phyloP scores from a whole-genome alignment of 2,329 filamentous ascomycete genomes.

The Chrysosporium queenslandicum region DNA sequence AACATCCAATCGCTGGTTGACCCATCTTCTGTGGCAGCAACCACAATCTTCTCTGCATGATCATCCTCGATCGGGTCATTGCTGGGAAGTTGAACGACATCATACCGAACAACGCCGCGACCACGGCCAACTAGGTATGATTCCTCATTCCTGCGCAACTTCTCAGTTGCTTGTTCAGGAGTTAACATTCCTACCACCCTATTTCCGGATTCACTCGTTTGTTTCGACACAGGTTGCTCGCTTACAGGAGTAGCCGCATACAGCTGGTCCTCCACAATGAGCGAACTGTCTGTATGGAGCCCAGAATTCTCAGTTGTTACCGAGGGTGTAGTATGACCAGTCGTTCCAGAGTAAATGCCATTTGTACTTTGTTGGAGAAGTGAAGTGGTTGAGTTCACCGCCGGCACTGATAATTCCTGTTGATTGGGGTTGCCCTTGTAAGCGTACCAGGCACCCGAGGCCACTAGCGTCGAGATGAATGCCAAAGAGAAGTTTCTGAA shows the following conservation, averaged over 20 bases:
- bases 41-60: constrained; percentile 94
- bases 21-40: constrained; percentile 51
- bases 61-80: constrained; percentile 98
- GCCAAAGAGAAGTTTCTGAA: constrained; percentile 41
- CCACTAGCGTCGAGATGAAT: constrained; percentile 39
- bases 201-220: constrained; percentile 71
- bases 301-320: constrained; percentile 34
- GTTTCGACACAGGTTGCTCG: constrained; percentile 78
- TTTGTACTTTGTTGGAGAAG: constrained; percentile 5
- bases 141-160: constrained; percentile 78
- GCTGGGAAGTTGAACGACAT: constrained; percentile 85
- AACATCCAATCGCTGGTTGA: constrained; percentile 93
- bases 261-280: constrained; percentile 82
- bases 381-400: constrained; percentile 7
- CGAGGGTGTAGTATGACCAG: constrained; percentile 11
- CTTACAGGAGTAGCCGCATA: constrained; percentile 79
- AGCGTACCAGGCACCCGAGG: constrained; percentile 42
- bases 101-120: constrained; percentile 84
- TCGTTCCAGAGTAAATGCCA: constrained; percentile 13
- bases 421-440: constrained; percentile 30
- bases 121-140: constrained; percentile 85
- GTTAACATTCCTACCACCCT: constrained; percentile 94
- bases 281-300: constrained; percentile 53
- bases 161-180: constrained; percentile 83
- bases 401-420: constrained; percentile 20